Evolutionary conservation across 164 flowering plant species (phyloP).

Genomic region (Stephania japonica): DNA sequence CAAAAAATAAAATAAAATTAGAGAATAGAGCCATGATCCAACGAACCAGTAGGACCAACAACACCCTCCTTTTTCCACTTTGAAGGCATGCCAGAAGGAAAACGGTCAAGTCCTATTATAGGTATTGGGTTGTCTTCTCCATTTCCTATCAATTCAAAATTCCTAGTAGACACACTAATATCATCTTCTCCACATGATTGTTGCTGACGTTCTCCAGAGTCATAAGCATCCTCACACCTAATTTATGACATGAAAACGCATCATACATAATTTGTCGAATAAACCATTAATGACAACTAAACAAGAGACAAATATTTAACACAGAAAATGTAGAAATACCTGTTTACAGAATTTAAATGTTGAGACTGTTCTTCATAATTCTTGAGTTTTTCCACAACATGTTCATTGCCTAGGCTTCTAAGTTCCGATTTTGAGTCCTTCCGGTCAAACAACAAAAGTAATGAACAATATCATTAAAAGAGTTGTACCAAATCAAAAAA

Average conservation of each 20-base stretch:
- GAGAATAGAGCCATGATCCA: conserved; percentile 1
- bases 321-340: conserved; percentile 31
- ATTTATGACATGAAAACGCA: conserved; percentile 15
- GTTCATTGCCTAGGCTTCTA: conserved; percentile 34
- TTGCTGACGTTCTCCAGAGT: conserved; percentile 28
- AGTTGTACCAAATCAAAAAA: neutral
- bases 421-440: conserved; percentile 59
- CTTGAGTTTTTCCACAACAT: conserved; percentile 26
- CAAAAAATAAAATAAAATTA: neutral
- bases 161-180: conserved; percentile 12
- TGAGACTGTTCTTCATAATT: conserved; percentile 14
- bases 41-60: conserved; percentile 79
- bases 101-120: conserved; percentile 20
- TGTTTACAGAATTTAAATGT: conserved; percentile 27
- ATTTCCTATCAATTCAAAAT: conserved; percentile 27
- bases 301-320: neutral
- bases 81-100: conserved; percentile 29
- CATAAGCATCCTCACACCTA: conserved; percentile 49
- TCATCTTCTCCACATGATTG: conserved; percentile 29
- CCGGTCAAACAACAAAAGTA: neutral
- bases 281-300: neutral
- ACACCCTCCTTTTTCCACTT: conserved; percentile 51
- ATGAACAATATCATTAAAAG: neutral
- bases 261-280: neutral
- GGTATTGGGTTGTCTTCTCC: conserved; percentile 28